These are phyloP conservation scores for Debaryomyces sp. DNA, from an alignment of 1,139 yeast genomes.

Conservation along the genomic window DNA sequence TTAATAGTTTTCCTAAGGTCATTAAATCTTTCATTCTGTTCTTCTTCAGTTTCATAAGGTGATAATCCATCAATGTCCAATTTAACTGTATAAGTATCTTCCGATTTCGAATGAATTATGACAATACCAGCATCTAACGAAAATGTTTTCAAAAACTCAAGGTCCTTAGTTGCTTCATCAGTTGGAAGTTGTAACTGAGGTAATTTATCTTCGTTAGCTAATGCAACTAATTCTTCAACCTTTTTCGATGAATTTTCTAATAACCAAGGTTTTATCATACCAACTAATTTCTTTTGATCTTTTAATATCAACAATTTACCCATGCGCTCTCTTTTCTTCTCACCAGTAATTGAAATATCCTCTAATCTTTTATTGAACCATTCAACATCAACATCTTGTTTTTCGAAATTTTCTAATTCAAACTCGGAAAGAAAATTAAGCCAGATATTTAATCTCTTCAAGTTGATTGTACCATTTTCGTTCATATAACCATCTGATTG, in stretches of 20 bases:
- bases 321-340: slow-evolving; percentile 61
- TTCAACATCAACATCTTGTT: slow-evolving; percentile 79
- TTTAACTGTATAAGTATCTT: slow-evolving; percentile 56
- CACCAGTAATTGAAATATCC: slow-evolving; percentile 74
- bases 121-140: slow-evolving; percentile 70
- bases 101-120: slow-evolving; percentile 60
- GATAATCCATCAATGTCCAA: slow-evolving; percentile 77
- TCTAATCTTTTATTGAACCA: slow-evolving; percentile 90
- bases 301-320: slow-evolving; percentile 71
- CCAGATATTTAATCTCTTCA: slow-evolving; percentile 74
- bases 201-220: slow-evolving; percentile 48
- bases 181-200: slow-evolving; percentile 52
- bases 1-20: slow-evolving; percentile 53
- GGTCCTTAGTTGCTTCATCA: slow-evolving; percentile 50
- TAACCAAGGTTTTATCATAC: slow-evolving; percentile 70
- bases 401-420: slow-evolving; percentile 82
- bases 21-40: slow-evolving; percentile 51
- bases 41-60: slow-evolving; percentile 65
- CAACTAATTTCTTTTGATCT: slow-evolving; percentile 68
- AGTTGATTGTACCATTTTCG: slow-evolving; percentile 78
- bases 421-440: slow-evolving; percentile 66
- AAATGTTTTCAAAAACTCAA: slow-evolving; percentile 62
- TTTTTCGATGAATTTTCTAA: slow-evolving; percentile 40
- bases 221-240: slow-evolving; percentile 29
- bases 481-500: slow-evolving; percentile 84